Evolutionary conservation across 768 basidiomycete genomes (phyloP).

Genomic region (Russula lepida): DNA sequence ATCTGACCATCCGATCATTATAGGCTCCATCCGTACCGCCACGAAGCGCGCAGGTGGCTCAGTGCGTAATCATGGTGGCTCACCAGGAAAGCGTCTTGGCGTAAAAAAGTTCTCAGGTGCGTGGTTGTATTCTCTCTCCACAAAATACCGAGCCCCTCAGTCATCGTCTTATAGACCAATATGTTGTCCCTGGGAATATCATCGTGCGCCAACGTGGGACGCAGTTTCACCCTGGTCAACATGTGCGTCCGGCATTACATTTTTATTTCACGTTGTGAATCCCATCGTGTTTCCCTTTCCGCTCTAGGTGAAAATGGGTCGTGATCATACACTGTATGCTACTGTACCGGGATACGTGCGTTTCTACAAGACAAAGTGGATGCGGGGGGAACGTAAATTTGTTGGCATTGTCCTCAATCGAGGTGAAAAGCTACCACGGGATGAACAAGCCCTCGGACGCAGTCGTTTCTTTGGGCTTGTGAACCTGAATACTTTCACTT

Average conservation of each 20-base stretch:
- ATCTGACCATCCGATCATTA: conserved; percentile 27
- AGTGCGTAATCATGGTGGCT: conserved; percentile 86
- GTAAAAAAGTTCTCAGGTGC: conserved; percentile 93
- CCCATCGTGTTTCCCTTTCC: not conserved
- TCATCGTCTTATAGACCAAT: conserved; percentile 53
- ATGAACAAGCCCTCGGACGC: conserved; percentile 63
- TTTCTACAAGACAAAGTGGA: conserved; percentile 80
- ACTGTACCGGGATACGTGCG: conserved; percentile 85
- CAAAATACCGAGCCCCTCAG: not conserved
- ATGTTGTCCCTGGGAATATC: conserved; percentile 91
- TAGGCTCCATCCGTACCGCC: conserved; percentile 74
- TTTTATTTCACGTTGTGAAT: conserved; percentile 4
- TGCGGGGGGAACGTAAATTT: conserved; percentile 64
- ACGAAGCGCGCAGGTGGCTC: conserved; percentile 96
- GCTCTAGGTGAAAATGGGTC: conserved; percentile 75
- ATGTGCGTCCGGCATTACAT: conserved; percentile 41
- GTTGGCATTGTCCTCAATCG: conserved; percentile 78
- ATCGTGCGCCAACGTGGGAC: conserved; percentile 93
- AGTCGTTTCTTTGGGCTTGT: conserved; percentile 80
- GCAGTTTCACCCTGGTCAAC: conserved; percentile 87
- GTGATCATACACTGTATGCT: conserved; percentile 93
- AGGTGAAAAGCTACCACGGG: conserved; percentile 81
- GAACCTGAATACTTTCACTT: conserved; percentile 39
- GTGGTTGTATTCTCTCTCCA: conserved; percentile 19
- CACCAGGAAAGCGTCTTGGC: conserved; percentile 88